A percentile compares a stretch with the other conserved stretches of the same genome.
phyloP scores from a whole-genome alignment of 257 asterid species.

The Primulina tabacum region DNA sequence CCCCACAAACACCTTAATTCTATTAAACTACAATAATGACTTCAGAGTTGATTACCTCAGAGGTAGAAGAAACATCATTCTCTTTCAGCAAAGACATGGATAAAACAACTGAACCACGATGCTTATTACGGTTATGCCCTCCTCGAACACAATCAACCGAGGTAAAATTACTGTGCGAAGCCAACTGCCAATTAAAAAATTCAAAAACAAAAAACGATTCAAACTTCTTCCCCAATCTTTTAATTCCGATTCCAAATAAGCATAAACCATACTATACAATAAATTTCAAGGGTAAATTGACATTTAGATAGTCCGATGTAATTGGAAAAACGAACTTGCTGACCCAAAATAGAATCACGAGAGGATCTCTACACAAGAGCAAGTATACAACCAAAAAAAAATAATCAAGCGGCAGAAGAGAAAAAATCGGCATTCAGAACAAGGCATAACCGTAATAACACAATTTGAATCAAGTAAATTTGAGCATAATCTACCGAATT shows the following conservation, averaged over 20 bases:
- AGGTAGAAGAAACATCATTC: conserved; percentile 4
- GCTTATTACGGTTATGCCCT: not conserved
- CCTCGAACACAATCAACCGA: not conserved
- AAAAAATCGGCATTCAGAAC: not conserved
- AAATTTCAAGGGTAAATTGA: not conserved
- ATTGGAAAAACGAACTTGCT: not conserved
- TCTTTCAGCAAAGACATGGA: conserved; percentile 17
- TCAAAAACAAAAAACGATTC: not conserved
- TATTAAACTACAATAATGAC: not conserved
- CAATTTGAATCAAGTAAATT: not conserved
- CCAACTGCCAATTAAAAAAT: not conserved
- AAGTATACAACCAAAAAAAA: too few relatives aligned
- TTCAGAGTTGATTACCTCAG: conserved; percentile 5
- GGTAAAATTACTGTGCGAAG: not conserved
- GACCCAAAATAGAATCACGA: not conserved
- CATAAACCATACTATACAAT: not conserved
- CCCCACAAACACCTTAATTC: not conserved
- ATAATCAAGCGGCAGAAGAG: too few relatives aligned
- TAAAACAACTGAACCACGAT: too few relatives aligned
- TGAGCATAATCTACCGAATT: not conserved
- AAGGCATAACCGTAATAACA: not conserved
- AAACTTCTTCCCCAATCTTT: not conserved
- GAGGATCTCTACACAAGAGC: not conserved
- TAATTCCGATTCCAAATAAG: not conserved
- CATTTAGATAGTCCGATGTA: not conserved